Evolutionary conservation across 257 asterid genomes (phyloP), one percentile per base, ranked within the genome.

Genomic region (Nicotiana obtusifolia): DNA sequence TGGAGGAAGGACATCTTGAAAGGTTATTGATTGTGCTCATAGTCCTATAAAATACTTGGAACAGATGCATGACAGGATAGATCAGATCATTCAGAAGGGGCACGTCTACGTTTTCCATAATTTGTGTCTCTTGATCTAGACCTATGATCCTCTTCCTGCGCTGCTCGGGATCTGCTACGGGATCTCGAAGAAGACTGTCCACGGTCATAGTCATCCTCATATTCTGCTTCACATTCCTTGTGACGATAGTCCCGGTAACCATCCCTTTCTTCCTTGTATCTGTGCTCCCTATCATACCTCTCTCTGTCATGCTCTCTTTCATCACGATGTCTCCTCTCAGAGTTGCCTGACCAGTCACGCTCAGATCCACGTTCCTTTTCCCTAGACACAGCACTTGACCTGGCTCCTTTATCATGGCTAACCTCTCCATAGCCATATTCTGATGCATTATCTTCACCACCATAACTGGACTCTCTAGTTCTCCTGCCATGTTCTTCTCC

Each of bases 381-480:
- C 84, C 84, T 62, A 7, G 92, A 67, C 66, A 81, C 88, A 66
- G 87, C 89, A 85, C 83, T 84, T 41, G 91, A 83, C 88, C 87
- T 81, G 28, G 82, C 86, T 41, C 87, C 91, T 77, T 87, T 90
- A 62, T 85, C 90, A 13, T 87, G 91, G 86, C 86, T 87, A 52
- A 80, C 93, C 78, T 84, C 90, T 84, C 88, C 89, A 80, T 86
- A 86, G 47, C 88, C 90, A 59, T 88, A 85, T 28, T 90, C 93
- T 78, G 93, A 88, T 24, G 89, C 90, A 68, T 86, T 86, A 82
- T 87, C 93, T 64, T 88, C 93, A 33, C 88, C 90, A 20, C 90
- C 90, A 83, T 90, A 86, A 78, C 93, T 90, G 14, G 91, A 90
- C 84, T 90, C 93, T 64, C 93, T 85, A 60, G 91, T 87, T 80